Evolutionary conservation across 495 filamentous ascomycete species (phyloP), one percentile per base, ranked within the genome.

Genomic region (Apiosordaria backusii): DNA sequence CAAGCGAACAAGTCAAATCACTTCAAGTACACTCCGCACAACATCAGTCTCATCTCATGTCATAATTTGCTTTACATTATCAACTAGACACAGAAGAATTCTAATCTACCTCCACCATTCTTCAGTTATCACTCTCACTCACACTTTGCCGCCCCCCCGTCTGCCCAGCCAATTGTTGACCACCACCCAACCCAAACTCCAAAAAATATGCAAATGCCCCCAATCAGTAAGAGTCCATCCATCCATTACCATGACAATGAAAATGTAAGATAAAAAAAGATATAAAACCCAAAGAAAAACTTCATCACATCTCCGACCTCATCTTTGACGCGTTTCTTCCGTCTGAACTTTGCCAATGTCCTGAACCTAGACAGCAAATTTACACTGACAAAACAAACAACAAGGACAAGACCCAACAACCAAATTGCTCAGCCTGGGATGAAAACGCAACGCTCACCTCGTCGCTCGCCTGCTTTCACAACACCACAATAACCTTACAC

Each of bases 171-270:
- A n/a, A n/a, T n/a, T n/a, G n/a, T n/a, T n/a, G n/a, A 45, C 10
- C 35, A 45, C 35, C 35, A 3, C 35, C 35, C 35, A 45, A 45
- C 13, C 35, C 35, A 45, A 45, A 45, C 35, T 45, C 35, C 35
- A 45, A 15, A 45, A 45, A 45, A 45, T 45, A 45, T 45, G 35
- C 35, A 45, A 45, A 45, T 45, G 35, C 10, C 81, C 26, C 64
- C 59, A 15, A 64, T n/a, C n/a, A 70, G 57, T 1, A 19, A 27
- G 40, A n/a, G 71, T 16, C 50, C 62, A 9, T 55, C 25, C 50
- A 35, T 15, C 53, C 18, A 55, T 25, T 50, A 21, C 53, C 53
- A 55, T 55, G 53, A 55, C 9, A 55, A 21, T 21, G 22, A 55
- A 24, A 24, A 16, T 4, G 26, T 26, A 59, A 27, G 16, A n/a